Percentiles rank a stretch among this genome's conserved stretches.
phyloP scores from a whole-genome alignment of 2,329 filamentous ascomycete species.

The Cordyceps fumosorosea region DNA sequence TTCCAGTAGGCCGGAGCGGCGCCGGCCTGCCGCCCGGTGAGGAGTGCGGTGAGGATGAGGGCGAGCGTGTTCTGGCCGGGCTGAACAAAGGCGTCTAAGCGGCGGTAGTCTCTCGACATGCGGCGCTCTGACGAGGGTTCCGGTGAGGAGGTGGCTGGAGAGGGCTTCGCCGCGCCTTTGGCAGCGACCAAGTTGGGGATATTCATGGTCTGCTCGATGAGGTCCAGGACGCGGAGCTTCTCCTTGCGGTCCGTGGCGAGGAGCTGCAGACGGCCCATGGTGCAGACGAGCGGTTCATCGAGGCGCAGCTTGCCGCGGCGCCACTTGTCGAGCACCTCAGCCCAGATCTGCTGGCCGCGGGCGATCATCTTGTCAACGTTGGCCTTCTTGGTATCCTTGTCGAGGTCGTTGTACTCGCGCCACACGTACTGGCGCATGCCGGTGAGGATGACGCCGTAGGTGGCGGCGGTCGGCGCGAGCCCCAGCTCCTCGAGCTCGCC shows the following conservation, averaged over 20 bases:
- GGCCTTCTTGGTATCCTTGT: constrained; percentile 25
- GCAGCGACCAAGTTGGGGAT: constrained; percentile 48
- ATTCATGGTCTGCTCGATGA: constrained; percentile 78
- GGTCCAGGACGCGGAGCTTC: constrained; percentile 63
- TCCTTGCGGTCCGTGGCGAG: constrained; percentile 53
- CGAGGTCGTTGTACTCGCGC: constrained; percentile 21
- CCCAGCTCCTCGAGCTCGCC: constrained; percentile 61
- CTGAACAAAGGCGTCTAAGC: constrained; percentile 23
- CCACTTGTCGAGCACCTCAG: constrained; percentile 74
- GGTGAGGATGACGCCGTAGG: constrained; percentile 79
- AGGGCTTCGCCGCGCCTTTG: not conserved
- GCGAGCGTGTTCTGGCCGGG: constrained; percentile 58
- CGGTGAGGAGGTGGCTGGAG: not conserved
- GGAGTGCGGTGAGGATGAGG: constrained; percentile 59
- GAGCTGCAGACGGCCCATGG: constrained; percentile 75
- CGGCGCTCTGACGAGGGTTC: not conserved
- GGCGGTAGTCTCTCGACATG: not conserved
- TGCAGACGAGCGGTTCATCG: constrained; percentile 71
- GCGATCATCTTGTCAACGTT: constrained; percentile 44
- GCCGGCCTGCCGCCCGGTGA: constrained; percentile 51
- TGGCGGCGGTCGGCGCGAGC: constrained; percentile 58
- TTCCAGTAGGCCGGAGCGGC: constrained; percentile 75
- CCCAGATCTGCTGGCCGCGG: constrained; percentile 72
- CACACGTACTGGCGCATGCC: constrained; percentile 49
- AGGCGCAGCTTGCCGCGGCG: constrained; percentile 60